Evolutionary conservation across 768 basidiomycete genomes (phyloP), one percentile per base, ranked within the genome.

Genomic region (Termitomyces sp.): DNA sequence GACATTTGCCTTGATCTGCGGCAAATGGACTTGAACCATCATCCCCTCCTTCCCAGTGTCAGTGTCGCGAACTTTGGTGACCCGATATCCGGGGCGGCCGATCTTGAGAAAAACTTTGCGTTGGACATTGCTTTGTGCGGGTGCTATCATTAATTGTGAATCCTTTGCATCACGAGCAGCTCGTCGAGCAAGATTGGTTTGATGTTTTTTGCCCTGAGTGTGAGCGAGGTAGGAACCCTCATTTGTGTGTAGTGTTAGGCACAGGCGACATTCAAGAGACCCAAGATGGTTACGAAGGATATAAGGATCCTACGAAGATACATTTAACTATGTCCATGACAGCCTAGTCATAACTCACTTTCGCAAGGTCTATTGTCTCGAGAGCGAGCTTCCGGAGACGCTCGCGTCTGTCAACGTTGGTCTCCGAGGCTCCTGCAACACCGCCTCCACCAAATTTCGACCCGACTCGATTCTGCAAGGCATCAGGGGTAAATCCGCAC

Each of bases 151-250:
- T 61, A 96, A 73, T 67, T 91, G 86, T 0, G 89, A 85, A 67
- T 98, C 97, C 68, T 98, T 97, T 46, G 92, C 90, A 78, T 98
- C 97, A 61, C 88, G 85, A n/a, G 96, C 96, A 0, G 97, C 97
- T 62, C 97, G 88, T 40, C 97, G 84, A 14, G 97, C 97, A 51
- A 99, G 85, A 69, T 98, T 98, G 3, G 95, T 98, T 70, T 98
- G 97, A 69, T 98, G 97, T 69, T 98, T 99, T 77, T 98, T 99
- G 21, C 97, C 97, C 76, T 98, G 97, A 0, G 97, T 99, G 65
- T 99, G 97, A 0, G 97, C 97, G 47, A 99, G 88, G 70, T 98
- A 98, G 14, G 95, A 97, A 19, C 97, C 97, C 73, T 99, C 97
- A 66, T 98, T 98, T n/a, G 96, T 98, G 74, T 99, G 97, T 11